Percentiles rank a stretch among this genome's conserved stretches.
phyloP scores from a whole-genome alignment of 2,329 filamentous ascomycete genomes.

The Fusarium floridanum region DNA sequence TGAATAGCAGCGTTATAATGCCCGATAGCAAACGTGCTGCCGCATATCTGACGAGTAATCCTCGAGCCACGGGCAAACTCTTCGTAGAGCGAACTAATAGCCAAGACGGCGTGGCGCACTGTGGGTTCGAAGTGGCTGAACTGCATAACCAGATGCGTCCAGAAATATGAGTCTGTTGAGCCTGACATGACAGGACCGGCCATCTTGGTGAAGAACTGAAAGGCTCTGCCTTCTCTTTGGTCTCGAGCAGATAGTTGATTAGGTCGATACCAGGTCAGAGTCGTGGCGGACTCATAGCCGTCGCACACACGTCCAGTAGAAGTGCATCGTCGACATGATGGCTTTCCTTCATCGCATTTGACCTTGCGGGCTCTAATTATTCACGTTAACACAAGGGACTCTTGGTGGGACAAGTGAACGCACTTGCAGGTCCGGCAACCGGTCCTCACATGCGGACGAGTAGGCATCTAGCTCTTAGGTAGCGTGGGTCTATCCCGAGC shows the following conservation, averaged over 20 bases:
- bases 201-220: conserved; percentile 29
- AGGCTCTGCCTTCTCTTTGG: conserved; percentile 16
- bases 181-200: conserved; percentile 23
- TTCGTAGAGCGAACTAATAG: conserved; percentile 31
- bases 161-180: conserved; percentile 30
- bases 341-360: conserved; percentile 16
- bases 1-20: conserved; percentile 31
- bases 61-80: conserved; percentile 4
- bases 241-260: conserved; percentile 14
- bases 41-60: conserved; percentile 13
- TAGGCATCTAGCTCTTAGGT: not conserved
- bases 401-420: not conserved
- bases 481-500: not conserved
- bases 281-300: not conserved
- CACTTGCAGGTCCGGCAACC: conserved; percentile 2
- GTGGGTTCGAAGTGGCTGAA: conserved; percentile 33
- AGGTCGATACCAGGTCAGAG: conserved; percentile 16
- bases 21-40: conserved; percentile 14
- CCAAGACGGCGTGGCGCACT: conserved; percentile 26
- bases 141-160: conserved; percentile 37
- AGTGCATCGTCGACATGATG: not conserved
- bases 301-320: conserved; percentile 14
- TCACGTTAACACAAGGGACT: not conserved
- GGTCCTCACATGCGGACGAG: not conserved
- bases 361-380: conserved; percentile 9